These are phyloP conservation scores for Trichoderma polysporum DNA, from an alignment of 2,329 filamentous ascomycete genomes.

Conservation along the genomic window DNA sequence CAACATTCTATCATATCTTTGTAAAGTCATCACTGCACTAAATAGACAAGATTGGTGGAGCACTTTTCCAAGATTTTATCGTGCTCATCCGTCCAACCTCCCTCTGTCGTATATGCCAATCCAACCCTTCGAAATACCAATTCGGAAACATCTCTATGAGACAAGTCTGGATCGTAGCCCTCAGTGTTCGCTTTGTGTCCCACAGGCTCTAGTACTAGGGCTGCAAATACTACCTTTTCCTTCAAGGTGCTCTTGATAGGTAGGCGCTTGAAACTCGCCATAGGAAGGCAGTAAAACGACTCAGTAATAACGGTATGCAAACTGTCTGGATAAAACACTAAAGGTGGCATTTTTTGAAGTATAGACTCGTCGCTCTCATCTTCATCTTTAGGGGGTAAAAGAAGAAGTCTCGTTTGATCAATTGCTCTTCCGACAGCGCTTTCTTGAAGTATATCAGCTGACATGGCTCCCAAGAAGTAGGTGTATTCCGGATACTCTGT, in stretches of 20 bases:
- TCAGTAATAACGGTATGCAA: neutral
- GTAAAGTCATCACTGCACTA: neutral
- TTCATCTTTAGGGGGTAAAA: neutral
- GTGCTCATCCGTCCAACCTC: constrained; percentile 1
- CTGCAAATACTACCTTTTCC: constrained; percentile 9
- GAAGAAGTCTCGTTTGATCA: neutral
- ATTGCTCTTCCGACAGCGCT: neutral
- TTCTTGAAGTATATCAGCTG: neutral
- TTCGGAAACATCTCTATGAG: neutral
- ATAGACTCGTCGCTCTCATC: neutral
- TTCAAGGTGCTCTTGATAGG: constrained; percentile 1
- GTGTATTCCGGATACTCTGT: constrained; percentile 12
- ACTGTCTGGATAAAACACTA: constrained; percentile 16
- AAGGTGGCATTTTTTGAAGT: neutral
- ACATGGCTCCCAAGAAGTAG: constrained; percentile 14
- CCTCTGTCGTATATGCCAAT: constrained; percentile 16
- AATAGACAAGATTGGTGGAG: neutral
- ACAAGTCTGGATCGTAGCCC: constrained; percentile 6
- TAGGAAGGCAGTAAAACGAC: neutral
- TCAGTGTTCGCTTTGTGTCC: constrained; percentile 12
- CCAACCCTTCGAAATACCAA: constrained; percentile 13
- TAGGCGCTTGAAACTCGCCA: constrained; percentile 15
- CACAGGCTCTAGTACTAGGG: constrained; percentile 7
- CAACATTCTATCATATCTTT: neutral
- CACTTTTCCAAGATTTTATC: neutral